These are phyloP conservation scores for Annulohypoxylon maeteangense DNA, from an alignment of 495 filamentous ascomycete genomes.

Conservation along the genomic window DNA sequence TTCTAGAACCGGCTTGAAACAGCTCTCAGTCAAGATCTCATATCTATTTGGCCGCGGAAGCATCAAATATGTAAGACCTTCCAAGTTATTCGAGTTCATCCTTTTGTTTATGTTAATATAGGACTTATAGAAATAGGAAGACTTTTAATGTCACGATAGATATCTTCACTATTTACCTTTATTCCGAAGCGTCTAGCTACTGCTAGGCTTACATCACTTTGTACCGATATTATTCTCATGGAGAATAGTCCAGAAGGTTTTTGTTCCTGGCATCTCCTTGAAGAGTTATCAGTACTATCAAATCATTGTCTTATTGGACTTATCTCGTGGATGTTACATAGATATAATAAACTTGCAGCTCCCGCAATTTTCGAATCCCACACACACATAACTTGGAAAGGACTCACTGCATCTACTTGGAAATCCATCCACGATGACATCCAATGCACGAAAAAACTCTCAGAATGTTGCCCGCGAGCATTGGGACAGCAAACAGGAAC, in stretches of 20 bases:
- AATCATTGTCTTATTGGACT: slow-evolving; percentile 6
- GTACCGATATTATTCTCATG: background rate
- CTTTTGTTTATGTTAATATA: slow-evolving; percentile 15
- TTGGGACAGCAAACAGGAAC: background rate
- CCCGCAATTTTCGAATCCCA: background rate
- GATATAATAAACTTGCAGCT: slow-evolving; percentile 2
- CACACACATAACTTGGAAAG: background rate
- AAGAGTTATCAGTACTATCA: background rate
- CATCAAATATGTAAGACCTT: background rate
- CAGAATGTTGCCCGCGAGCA: background rate
- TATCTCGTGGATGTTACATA: background rate
- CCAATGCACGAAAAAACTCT: background rate
- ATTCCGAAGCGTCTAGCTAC: slow-evolving; percentile 5
- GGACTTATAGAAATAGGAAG: no score
- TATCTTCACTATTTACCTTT: slow-evolving; percentile 1
- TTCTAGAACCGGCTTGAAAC: slow-evolving; percentile 9
- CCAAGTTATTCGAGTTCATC: background rate
- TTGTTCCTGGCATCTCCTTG: background rate
- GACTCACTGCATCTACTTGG: background rate
- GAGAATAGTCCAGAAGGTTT: slow-evolving; percentile 19
- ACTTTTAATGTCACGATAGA: background rate
- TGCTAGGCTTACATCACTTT: background rate
- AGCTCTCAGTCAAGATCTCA: slow-evolving; percentile 4
- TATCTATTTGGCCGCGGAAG: background rate
- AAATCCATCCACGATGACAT: slow-evolving; percentile 8